Evolutionary conservation across 2,329 filamentous ascomycete species (phyloP).

Genomic region (Calonectria honghensis): DNA sequence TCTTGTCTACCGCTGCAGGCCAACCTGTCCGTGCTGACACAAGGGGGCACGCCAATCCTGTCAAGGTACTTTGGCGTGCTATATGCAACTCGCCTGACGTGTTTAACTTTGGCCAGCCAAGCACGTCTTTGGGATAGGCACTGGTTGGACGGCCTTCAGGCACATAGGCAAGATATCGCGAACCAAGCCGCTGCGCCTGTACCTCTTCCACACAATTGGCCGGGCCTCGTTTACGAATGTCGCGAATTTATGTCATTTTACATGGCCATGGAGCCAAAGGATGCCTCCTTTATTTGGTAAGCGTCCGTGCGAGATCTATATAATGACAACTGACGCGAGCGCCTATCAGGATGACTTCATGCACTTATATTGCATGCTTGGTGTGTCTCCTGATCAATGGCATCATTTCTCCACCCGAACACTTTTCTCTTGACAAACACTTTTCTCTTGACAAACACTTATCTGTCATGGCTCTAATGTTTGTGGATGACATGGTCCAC

Average conservation of each 20-base stretch:
- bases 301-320: neutral
- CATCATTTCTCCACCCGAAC: constrained; percentile 11
- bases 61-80: constrained; percentile 32
- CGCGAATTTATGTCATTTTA: constrained; percentile 37
- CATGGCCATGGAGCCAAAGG: neutral
- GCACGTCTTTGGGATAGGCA: constrained; percentile 25
- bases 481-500: constrained; percentile 22
- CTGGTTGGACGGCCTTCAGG: constrained; percentile 16
- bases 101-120: neutral
- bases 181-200: constrained; percentile 16
- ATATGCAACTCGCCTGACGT: constrained; percentile 35
- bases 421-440: neutral
- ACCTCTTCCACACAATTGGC: constrained; percentile 28
- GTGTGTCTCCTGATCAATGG: constrained; percentile 23
- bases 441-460: neutral
- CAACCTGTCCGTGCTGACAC: neutral
- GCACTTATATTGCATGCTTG: constrained; percentile 11
- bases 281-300: constrained; percentile 26
- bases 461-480: neutral
- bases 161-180: neutral
- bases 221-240: constrained; percentile 31
- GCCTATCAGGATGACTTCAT: neutral
- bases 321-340: neutral
- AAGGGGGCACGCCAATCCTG: neutral
- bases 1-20: constrained; percentile 7